These are phyloP conservation scores for Exophiala lecanii-corni DNA, from an alignment of 2,329 filamentous ascomycete genomes.

Conservation along the genomic window DNA sequence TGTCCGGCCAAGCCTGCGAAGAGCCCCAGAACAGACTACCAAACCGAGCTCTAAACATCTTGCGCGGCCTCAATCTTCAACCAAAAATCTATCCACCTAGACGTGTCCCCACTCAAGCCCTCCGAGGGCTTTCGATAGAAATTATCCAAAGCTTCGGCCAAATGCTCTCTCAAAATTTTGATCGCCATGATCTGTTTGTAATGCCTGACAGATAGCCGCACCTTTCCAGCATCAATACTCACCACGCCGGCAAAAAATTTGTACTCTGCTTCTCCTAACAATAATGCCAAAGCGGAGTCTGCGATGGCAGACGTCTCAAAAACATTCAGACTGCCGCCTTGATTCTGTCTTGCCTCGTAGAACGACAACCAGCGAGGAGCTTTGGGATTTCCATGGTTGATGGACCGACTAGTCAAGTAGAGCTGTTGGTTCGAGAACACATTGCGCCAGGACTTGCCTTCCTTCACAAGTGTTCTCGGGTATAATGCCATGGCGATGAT, in stretches of 20 bases:
- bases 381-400: constrained; percentile 53
- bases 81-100: constrained; percentile 20
- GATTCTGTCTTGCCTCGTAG: constrained; percentile 95
- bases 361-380: constrained; percentile 78
- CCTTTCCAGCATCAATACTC: constrained; percentile 78
- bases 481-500: constrained; percentile 95
- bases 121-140: constrained; percentile 8
- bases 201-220: constrained; percentile 75
- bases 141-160: constrained; percentile 12
- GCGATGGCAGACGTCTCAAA: constrained; percentile 81
- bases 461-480: constrained; percentile 79
- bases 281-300: constrained; percentile 73
- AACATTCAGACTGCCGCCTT: constrained; percentile 73
- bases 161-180: constrained; percentile 62
- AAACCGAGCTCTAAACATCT: constrained; percentile 1
- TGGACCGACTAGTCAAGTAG: constrained; percentile 78
- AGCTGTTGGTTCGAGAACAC: constrained; percentile 90
- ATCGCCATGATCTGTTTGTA: constrained; percentile 91
- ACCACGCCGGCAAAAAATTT: constrained; percentile 87
- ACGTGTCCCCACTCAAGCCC: constrained; percentile 6
- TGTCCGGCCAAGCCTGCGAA: not conserved
- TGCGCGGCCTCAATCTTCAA: constrained; percentile 19
- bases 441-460: constrained; percentile 84
- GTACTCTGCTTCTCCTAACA: constrained; percentile 85
- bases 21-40: no score